phyloP scores from a whole-genome alignment of 371 early-diverging fungal genomes.

The Mucor plumbeus region DNA sequence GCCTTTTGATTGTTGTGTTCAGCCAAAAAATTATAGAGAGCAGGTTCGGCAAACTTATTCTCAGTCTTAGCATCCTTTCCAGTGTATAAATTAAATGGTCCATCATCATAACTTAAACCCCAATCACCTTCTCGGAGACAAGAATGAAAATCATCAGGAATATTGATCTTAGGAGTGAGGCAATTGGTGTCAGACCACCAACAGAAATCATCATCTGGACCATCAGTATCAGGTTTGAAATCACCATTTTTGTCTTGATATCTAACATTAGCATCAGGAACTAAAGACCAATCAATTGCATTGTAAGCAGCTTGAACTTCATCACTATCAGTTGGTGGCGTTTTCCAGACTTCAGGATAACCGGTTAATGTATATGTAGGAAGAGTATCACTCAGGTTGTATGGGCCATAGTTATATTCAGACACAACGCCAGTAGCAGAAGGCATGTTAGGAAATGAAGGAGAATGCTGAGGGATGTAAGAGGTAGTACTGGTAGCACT shows the following conservation, averaged over 20 bases:
- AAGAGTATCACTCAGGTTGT: slow-evolving; percentile 12
- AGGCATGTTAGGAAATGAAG: slow-evolving; percentile 10
- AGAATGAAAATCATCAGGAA: slow-evolving; percentile 43
- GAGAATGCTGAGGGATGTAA: slow-evolving; percentile 19
- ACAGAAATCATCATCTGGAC: slow-evolving; percentile 35
- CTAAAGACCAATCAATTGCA: slow-evolving; percentile 30
- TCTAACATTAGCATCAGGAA: slow-evolving; percentile 28
- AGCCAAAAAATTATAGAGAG: slow-evolving; percentile 46
- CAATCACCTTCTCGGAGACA: slow-evolving; percentile 46
- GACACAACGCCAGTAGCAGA: slow-evolving; percentile 17
- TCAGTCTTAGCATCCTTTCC: slow-evolving; percentile 13
- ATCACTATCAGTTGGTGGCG: slow-evolving; percentile 18
- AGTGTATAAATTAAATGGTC: slow-evolving; percentile 41
- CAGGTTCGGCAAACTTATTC: slow-evolving; percentile 46
- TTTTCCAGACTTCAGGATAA: slow-evolving; percentile 18
- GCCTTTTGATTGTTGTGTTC: slow-evolving; percentile 28
- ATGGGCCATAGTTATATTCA: slow-evolving; percentile 17
- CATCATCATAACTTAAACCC: slow-evolving; percentile 53
- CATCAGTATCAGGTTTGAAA: slow-evolving; percentile 16
- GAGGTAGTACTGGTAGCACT: background rate
- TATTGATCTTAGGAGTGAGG: slow-evolving; percentile 35
- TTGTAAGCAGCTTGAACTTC: slow-evolving; percentile 27
- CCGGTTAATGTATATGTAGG: slow-evolving; percentile 14
- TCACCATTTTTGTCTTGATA: slow-evolving; percentile 19
- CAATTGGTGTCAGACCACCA: slow-evolving; percentile 52